These are phyloP conservation scores for Coemansia sp. DNA, from an alignment of 192 early-diverging fungal genomes.

Conservation along the genomic window DNA sequence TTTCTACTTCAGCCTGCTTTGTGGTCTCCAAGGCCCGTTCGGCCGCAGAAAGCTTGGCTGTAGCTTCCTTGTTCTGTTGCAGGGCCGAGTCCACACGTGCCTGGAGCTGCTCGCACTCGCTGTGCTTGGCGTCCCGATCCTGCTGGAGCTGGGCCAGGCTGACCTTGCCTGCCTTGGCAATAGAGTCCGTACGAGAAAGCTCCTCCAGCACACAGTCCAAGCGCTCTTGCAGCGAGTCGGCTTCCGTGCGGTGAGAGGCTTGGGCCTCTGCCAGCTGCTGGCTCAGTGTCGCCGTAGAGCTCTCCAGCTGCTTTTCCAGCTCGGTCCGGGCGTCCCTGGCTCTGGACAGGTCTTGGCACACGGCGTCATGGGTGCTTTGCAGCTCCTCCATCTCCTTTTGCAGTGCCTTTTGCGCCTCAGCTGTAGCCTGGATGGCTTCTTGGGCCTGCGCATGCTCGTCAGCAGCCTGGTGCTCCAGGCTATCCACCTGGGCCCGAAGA, in stretches of 20 bases:
- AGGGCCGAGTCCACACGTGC: background rate
- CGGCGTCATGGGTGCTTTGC: background rate
- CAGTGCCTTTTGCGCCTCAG: background rate
- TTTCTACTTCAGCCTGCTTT: background rate
- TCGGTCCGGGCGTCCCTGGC: background rate
- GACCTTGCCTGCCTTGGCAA: background rate
- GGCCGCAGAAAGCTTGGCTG: background rate
- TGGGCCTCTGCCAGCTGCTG: background rate
- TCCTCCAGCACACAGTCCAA: background rate
- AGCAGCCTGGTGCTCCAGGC: background rate
- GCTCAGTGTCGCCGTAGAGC: background rate
- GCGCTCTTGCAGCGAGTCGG: too few species aligned
- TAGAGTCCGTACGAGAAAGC: background rate
- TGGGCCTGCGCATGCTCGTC: background rate
- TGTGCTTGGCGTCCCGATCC: background rate
- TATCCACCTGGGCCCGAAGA: background rate
- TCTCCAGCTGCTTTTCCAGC: background rate
- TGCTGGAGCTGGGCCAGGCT: background rate
- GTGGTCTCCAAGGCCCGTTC: background rate
- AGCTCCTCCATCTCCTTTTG: constrained; percentile 8
- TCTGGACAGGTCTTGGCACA: background rate
- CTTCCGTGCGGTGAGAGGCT: background rate
- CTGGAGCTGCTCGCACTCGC: background rate
- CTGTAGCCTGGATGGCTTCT: background rate
- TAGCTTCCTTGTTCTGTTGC: background rate